Evolutionary conservation across 2,329 filamentous ascomycete genomes (phyloP).

Genomic region (Fusarium nelsonii): DNA sequence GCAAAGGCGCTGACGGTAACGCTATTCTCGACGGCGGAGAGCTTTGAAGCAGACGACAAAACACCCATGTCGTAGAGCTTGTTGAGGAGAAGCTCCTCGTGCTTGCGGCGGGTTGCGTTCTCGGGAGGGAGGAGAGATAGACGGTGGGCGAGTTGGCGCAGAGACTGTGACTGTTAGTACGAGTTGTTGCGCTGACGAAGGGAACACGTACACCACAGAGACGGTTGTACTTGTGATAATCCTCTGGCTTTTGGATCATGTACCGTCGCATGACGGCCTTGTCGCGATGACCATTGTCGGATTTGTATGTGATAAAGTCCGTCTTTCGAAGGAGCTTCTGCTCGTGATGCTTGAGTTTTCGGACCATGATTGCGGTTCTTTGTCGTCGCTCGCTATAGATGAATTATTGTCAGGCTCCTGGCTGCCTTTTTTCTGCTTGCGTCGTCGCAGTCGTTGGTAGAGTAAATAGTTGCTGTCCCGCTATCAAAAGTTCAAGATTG

Average conservation of each 20-base stretch:
- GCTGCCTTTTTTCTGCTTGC: neutral
- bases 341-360: constrained; percentile 97
- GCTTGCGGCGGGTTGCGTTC: constrained; percentile 81
- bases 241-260: constrained; percentile 88
- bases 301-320: constrained; percentile 95
- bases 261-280: constrained; percentile 84
- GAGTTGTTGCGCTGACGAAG: constrained; percentile 38
- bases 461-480: constrained; percentile 8
- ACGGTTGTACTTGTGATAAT: constrained; percentile 77
- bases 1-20: constrained; percentile 92
- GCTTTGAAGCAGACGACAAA: constrained; percentile 78
- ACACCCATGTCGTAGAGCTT: constrained; percentile 96
- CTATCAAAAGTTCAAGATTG: constrained; percentile 23
- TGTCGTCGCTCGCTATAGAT: neutral
- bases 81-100: constrained; percentile 87
- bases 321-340: constrained; percentile 92
- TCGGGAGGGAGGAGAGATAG: constrained; percentile 85
- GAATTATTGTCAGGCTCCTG: neutral
- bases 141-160: constrained; percentile 89
- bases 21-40: constrained; percentile 86
- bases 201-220: constrained; percentile 73
- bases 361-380: constrained; percentile 76
- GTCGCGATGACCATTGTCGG: constrained; percentile 88
- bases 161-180: constrained; percentile 63
- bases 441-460: constrained; percentile 1